Base-by-base conservation (phyloP, 1,139 yeast species). In the Taphrina deformans region DNA sequence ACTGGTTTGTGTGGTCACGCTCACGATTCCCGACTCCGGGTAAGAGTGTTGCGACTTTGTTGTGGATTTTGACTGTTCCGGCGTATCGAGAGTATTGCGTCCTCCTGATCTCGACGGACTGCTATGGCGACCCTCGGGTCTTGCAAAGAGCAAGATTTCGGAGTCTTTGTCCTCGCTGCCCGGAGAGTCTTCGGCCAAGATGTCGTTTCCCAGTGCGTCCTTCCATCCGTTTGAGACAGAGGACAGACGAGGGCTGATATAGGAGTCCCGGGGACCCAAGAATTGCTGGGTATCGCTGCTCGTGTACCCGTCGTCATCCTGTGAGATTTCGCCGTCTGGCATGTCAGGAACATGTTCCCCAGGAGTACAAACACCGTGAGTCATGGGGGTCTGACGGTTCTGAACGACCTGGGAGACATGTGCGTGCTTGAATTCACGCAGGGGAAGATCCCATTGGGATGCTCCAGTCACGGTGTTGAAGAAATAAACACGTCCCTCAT, bases 371-470 rank as follows among this genome's bases (percentile, higher is more conserved):
- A 53, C 23, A 24, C 48, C 48, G 9, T 46, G 35, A 5, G 48
- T 53, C 35, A 53, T 21, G 5, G 58, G 58, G 9, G 58, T 27
- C 27, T n/a, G 18, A 16, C 29, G 35, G 24, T 35, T 23, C 33
- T n/a, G n/a, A n/a, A 53, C 38, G 2, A 24, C 58, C 16, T 38
- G n/a, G 9, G 58, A 53, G 24, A 44, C 48, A 18, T n/a, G 24
- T 1, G 48, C 27, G n/a, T 44, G 48, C 12, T 29, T 48, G 33
- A 29, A n/a, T 6, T 53, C 27, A 9, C 45, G 16, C 48, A 53
- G 21, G 0, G 97, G 97, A 68, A 85, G 83, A 7, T 87, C 89
- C 96, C 97, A 91, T 56, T 86, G 83, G 0, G 96, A 85, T 70
- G 85, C 85, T 61, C 84, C 82, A 0, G 95, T 87, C 40, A 73